Conservation (phyloP, 2,329 filamentous ascomycete species). For the Fusarium nelsonii region DNA sequence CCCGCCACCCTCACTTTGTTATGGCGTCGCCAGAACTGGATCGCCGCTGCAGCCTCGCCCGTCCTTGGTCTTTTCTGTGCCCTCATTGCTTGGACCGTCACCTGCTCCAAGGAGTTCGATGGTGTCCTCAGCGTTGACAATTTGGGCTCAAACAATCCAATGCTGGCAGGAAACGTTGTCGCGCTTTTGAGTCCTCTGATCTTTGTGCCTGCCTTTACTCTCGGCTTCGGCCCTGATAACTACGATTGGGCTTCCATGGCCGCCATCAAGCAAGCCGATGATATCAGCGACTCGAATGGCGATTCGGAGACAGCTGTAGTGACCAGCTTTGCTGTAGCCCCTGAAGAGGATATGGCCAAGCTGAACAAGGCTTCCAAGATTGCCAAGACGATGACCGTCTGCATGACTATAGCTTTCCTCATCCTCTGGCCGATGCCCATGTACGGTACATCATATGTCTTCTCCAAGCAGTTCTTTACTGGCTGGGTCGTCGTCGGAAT, state of each 20-base stretch:
- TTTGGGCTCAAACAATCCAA: conserved; percentile 85
- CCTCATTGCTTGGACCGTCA: conserved; percentile 81
- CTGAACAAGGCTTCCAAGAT: conserved; percentile 66
- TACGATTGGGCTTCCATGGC: conserved; percentile 92
- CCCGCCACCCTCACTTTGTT: conserved; percentile 84
- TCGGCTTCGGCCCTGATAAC: conserved; percentile 69
- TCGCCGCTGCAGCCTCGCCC: conserved; percentile 76
- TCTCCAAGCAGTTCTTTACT: conserved; percentile 71
- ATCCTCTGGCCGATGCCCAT: conserved; percentile 94
- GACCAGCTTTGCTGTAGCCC: conserved; percentile 18
- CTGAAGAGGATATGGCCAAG: conserved; percentile 60
- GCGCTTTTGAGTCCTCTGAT: conserved; percentile 82
- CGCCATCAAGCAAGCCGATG: conserved; percentile 81
- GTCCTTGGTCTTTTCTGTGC: conserved; percentile 75
- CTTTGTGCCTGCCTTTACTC: conserved; percentile 81
- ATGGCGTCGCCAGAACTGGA: conserved; percentile 83
- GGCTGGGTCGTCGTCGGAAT: conserved; percentile 80
- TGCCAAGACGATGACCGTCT: conserved; percentile 53
- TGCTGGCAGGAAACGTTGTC: conserved; percentile 88
- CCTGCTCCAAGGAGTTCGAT: conserved; percentile 72
- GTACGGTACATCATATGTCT: conserved; percentile 83
- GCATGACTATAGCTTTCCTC: conserved; percentile 74
- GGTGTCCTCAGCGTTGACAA: conserved; percentile 77
- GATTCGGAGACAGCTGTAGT: conserved; percentile 27
- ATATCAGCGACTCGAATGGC: conserved; percentile 74